Evolutionary conservation across 2,329 filamentous ascomycete genomes (phyloP).

Genomic region (Colletotrichum sp.): DNA sequence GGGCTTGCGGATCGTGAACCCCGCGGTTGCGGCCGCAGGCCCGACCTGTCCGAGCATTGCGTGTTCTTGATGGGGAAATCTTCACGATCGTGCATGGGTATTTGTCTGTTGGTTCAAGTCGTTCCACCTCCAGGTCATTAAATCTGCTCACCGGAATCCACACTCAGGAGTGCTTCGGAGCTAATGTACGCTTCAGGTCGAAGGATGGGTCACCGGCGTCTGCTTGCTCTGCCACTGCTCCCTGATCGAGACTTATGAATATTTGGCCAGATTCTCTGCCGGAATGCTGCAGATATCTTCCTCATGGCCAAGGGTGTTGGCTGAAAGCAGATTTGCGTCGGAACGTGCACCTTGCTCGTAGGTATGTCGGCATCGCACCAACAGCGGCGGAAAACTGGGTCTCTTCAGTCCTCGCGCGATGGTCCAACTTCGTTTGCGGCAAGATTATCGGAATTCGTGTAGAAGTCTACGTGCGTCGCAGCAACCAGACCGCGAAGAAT

Average conservation of each 20-base stretch:
- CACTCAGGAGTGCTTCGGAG: background rate
- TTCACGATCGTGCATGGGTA: background rate
- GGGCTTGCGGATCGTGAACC: background rate
- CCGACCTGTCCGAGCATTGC: background rate
- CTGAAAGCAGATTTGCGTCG: background rate
- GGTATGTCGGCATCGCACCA: background rate
- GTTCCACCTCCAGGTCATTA: background rate
- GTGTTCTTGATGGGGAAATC: background rate
- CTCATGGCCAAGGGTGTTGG: background rate
- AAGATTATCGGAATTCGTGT: background rate
- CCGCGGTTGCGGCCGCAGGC: background rate
- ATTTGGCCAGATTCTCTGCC: background rate
- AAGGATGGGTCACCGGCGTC: background rate
- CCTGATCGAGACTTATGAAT: background rate
- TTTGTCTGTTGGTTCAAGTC: background rate
- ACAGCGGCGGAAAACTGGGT: background rate
- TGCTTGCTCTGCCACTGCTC: background rate
- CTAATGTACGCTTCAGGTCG: background rate
- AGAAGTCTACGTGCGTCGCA: rapidly evolving
- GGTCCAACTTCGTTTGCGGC: background rate
- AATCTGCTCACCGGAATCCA: background rate
- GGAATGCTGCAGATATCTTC: rapidly evolving
- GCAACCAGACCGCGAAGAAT: rapidly evolving
- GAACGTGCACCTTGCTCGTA: background rate
- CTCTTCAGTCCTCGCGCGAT: background rate